Conservation (phyloP, 2,329 filamentous ascomycete species). For the Colletotrichum phormii region DNA sequence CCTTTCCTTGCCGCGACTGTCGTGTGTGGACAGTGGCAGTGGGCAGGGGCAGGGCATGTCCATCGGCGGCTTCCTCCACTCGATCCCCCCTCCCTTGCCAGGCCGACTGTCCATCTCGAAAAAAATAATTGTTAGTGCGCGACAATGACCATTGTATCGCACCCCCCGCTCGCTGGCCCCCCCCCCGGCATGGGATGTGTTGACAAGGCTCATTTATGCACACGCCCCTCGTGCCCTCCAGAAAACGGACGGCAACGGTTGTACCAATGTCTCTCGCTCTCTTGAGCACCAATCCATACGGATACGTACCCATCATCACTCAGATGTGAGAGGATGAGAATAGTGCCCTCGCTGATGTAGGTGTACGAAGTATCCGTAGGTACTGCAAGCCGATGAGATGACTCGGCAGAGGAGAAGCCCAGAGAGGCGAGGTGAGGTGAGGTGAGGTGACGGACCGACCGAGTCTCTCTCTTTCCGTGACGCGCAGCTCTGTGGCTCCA, state of each 20-base stretch:
- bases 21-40: constrained; percentile 19
- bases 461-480: constrained; percentile 8
- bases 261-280: neutral
- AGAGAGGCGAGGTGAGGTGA: neutral
- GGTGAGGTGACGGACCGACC: constrained; percentile 22
- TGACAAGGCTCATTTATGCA: constrained; percentile 18
- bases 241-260: neutral
- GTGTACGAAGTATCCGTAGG: too few species aligned
- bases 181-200: constrained; percentile 22
- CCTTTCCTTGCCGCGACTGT: constrained; percentile 1
- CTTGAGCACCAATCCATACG: neutral
- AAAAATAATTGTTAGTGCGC: constrained; percentile 37
- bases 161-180: constrained; percentile 6
- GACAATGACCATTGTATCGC: constrained; percentile 24
- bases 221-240: constrained; percentile 6
- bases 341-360: neutral
- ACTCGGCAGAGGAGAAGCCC: too few species aligned
- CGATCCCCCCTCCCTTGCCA: constrained; percentile 29
- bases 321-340: neutral
- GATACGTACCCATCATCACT: constrained; percentile 12
- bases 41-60: constrained; percentile 24
- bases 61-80: constrained; percentile 33
- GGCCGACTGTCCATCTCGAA: constrained; percentile 12
- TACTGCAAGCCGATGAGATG: neutral
- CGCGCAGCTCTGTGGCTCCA: neutral